phyloP scores from a whole-genome alignment of 805 yeast species.

The Groenewaldozyma salmanticensis region DNA sequence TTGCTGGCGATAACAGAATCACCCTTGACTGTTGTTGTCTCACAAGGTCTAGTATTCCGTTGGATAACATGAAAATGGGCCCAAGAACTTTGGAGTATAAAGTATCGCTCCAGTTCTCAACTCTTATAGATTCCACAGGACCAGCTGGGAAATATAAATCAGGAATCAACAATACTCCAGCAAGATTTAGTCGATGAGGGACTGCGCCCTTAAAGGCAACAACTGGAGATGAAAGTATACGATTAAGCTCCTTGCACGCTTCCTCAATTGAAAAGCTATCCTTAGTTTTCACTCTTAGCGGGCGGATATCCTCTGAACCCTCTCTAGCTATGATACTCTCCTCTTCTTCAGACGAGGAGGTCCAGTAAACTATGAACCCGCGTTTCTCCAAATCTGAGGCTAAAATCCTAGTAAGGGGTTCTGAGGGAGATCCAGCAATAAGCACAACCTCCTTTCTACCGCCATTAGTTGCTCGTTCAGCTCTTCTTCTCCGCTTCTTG shows the following conservation, averaged over 20 bases:
- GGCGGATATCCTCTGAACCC: conserved; percentile 58
- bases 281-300: conserved; percentile 44
- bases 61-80: conserved; percentile 42
- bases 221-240: conserved; percentile 43
- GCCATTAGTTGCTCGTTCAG: conserved; percentile 54
- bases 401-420: conserved; percentile 58
- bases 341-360: conserved; percentile 50
- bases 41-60: conserved; percentile 46
- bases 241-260: conserved; percentile 42
- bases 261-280: conserved; percentile 33
- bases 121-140: conserved; percentile 48
- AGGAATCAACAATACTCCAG: conserved; percentile 64
- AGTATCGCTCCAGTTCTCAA: conserved; percentile 41
- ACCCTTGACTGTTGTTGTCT: conserved; percentile 42
- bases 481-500: conserved; percentile 34
- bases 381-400: conserved; percentile 67
- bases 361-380: conserved; percentile 73
- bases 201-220: conserved; percentile 49
- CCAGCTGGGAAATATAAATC: conserved; percentile 60
- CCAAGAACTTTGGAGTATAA: conserved; percentile 38
- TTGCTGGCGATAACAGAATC: conserved; percentile 45
- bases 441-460: conserved; percentile 68
- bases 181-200: conserved; percentile 45
- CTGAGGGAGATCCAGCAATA: conserved; percentile 67
- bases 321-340: conserved; percentile 41